Evolutionary conservation across 164 flowering plant genomes (phyloP).

Genomic region (Nymphaea colorata): DNA sequence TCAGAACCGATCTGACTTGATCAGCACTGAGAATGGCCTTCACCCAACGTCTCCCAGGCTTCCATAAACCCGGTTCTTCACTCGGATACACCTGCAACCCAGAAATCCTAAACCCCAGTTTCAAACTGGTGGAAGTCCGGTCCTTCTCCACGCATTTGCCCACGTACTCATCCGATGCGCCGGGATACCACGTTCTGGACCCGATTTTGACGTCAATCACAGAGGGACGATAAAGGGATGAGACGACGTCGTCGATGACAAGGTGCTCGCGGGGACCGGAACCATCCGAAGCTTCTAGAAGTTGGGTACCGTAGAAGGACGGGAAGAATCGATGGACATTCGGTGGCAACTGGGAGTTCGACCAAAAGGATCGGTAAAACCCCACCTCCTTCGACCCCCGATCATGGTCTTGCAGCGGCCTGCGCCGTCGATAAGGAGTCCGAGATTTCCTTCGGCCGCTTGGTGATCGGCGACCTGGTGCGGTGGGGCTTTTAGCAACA

Average conservation of each 20-base stretch:
- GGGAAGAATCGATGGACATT: conserved; percentile 61
- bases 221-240: conserved; percentile 30
- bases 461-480: conserved; percentile 92
- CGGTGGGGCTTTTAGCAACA: conserved; percentile 56
- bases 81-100: conserved; percentile 47
- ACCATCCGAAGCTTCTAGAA: conserved; percentile 72
- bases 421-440: conserved; percentile 71
- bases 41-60: conserved; percentile 37
- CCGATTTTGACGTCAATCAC: conserved; percentile 81
- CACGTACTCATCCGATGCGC: conserved; percentile 53
- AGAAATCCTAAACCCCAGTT: conserved; percentile 67
- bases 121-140: conserved; percentile 30
- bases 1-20: conserved; percentile 38
- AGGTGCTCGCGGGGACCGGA: conserved; percentile 59
- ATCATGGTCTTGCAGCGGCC: conserved; percentile 63
- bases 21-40: conserved; percentile 16
- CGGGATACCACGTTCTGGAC: conserved; percentile 76
- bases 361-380: conserved; percentile 54
- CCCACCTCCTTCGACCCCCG: conserved; percentile 65
- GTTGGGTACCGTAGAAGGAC: conserved; percentile 52
- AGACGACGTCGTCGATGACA: conserved; percentile 51
- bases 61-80: conserved; percentile 46
- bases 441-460: conserved; percentile 51
- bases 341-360: conserved; percentile 39
- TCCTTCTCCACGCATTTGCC: conserved; percentile 55